These are phyloP conservation scores for Irpex sp. DNA, from an alignment of 1,284 basidiomycete genomes.

Conservation along the genomic window DNA sequence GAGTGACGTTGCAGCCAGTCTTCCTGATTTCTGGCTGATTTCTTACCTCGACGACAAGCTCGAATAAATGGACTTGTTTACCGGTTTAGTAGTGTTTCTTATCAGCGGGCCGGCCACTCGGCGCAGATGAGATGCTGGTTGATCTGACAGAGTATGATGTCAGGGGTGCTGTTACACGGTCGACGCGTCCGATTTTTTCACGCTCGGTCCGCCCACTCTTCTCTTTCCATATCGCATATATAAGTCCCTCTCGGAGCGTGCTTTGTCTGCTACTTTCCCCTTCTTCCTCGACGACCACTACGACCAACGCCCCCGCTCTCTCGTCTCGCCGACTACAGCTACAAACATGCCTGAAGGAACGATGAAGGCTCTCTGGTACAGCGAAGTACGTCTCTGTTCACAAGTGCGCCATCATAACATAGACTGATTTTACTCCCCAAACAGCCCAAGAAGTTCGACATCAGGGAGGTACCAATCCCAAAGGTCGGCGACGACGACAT, in stretches of 20 bases:
- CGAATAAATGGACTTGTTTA: background rate
- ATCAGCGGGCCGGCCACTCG: background rate
- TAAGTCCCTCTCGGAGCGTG: background rate
- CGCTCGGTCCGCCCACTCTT: background rate
- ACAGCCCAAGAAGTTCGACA: slow-evolving; percentile 32
- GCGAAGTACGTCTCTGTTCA: slow-evolving; percentile 25
- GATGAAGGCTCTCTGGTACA: slow-evolving; percentile 41
- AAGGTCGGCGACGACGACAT: slow-evolving; percentile 47
- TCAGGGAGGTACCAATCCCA: slow-evolving; percentile 39
- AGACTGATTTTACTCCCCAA: background rate
- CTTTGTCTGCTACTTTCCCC: too few species aligned
- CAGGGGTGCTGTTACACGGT: background rate
- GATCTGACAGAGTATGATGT: background rate
- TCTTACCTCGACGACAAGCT: background rate
- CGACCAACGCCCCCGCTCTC: slow-evolving; percentile 3
- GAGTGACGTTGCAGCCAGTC: background rate
- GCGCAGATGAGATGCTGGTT: background rate
- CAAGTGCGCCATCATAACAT: too few species aligned
- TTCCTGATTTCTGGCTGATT: background rate
- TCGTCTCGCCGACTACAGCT: slow-evolving; percentile 9
- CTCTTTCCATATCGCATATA: background rate
- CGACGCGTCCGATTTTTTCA: background rate
- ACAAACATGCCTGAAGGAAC: slow-evolving; percentile 38
- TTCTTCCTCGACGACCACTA: background rate
- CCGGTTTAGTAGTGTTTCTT: background rate